Conservation (phyloP, 345 rosid genomes). For the Dimocarpus longan region DNA sequence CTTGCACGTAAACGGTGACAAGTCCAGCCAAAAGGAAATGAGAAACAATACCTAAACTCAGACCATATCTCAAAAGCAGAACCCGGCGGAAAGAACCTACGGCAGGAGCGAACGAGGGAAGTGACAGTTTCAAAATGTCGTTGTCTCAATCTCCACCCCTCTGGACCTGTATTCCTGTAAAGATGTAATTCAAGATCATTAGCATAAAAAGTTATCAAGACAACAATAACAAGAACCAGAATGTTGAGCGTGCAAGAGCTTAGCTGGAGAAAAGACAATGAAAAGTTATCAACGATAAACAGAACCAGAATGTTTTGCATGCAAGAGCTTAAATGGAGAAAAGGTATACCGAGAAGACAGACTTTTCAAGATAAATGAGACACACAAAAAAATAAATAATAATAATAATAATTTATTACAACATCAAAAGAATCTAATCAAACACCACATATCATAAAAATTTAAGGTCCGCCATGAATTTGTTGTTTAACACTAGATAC, state of each 20-base stretch:
- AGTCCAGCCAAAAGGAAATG: background rate
- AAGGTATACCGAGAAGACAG: background rate
- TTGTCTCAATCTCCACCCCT: conserved; percentile 96
- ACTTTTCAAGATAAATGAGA: background rate
- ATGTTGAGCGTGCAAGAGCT: background rate
- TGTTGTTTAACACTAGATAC: background rate
- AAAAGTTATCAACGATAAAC: too few species aligned
- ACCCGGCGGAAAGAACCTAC: conserved; percentile 83
- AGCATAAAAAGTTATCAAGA: background rate
- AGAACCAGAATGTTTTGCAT: background rate
- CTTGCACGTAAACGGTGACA: background rate
- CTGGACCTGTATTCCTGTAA: conserved; percentile 91
- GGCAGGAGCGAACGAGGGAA: conserved; percentile 84
- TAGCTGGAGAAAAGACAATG: background rate
- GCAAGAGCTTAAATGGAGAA: background rate
- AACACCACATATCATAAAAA: conserved; percentile 1
- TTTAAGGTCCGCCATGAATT: background rate
- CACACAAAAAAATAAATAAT: background rate
- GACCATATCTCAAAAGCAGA: conserved; percentile 96
- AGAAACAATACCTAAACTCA: conserved; percentile 63
- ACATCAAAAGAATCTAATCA: background rate
- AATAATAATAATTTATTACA: background rate
- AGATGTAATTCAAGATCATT: conserved; percentile 10
- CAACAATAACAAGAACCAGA: background rate
- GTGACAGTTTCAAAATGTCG: conserved; percentile 85